Percentiles rank a stretch among this genome's conserved stretches.
Conservation (phyloP, 176 grass and related monocot genomes). For the Ensete glaucum region DNA sequence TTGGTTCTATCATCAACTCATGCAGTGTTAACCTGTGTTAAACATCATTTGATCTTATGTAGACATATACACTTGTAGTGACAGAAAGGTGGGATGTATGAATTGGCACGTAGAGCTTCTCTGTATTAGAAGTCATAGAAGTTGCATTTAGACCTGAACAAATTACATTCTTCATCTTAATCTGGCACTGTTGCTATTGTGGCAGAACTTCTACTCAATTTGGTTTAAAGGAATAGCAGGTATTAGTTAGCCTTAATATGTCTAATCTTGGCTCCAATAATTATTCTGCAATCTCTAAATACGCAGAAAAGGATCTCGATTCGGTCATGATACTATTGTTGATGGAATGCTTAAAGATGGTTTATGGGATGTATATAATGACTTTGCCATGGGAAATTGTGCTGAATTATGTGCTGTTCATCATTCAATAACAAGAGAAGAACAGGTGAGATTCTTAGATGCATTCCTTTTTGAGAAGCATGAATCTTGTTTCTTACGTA, state of each 20-base stretch:
- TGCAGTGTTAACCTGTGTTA: too few species aligned
- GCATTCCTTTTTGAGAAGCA: neutral
- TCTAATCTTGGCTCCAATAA: neutral
- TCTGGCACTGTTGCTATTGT: neutral
- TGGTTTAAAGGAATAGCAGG: neutral
- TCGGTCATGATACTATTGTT: slow-evolving; percentile 68
- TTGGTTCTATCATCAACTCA: too few species aligned
- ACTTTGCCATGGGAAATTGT: slow-evolving; percentile 90
- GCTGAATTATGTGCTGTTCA: slow-evolving; percentile 68
- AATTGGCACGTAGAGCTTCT: neutral
- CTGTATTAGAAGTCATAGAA: neutral
- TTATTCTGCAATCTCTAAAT: slow-evolving; percentile 4
- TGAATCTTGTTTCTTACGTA: neutral
- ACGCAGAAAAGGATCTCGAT: slow-evolving; percentile 65
- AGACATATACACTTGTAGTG: neutral
- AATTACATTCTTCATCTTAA: neutral
- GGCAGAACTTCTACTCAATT: neutral
- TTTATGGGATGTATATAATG: slow-evolving; percentile 87
- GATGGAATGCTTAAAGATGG: slow-evolving; percentile 95
- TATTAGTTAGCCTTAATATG: neutral
- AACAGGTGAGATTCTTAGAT: slow-evolving; percentile 42
- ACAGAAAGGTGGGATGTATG: neutral
- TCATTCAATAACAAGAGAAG: slow-evolving; percentile 54
- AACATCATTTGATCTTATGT: too few species aligned
- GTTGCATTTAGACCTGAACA: neutral